A percentile compares a stretch with the other conserved stretches of the same genome.
Evolutionary conservation across 2,329 filamentous ascomycete genomes (phyloP).

Genomic region (Cytospora paraplurivora): DNA sequence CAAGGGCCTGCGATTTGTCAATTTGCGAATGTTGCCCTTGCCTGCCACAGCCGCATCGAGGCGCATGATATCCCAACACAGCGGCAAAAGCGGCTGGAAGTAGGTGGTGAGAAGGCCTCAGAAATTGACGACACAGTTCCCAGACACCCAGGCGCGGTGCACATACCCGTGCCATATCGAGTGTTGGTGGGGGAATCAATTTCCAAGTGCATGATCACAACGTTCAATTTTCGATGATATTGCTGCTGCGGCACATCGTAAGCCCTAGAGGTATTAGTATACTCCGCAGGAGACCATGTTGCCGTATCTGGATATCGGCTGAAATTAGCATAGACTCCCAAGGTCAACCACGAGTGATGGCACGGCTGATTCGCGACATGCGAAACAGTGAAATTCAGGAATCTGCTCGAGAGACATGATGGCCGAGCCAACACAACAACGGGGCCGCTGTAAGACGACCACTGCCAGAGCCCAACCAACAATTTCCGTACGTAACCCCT

Average conservation of each 20-base stretch:
- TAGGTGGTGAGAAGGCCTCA: background rate
- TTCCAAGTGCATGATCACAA: background rate
- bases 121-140: background rate
- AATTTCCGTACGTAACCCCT: background rate
- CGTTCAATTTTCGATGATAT: background rate
- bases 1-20: background rate
- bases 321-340: background rate
- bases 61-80: background rate
- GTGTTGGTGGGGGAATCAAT: background rate
- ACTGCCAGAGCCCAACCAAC: background rate
- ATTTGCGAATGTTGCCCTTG: background rate
- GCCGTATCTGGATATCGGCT: background rate
- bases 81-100: background rate
- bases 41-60: background rate
- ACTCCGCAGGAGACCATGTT: background rate
- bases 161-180: background rate
- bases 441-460: background rate
- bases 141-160: background rate
- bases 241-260: background rate
- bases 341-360: background rate
- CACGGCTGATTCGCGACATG: background rate
- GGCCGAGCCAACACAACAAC: background rate
- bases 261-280: background rate
- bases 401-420: background rate
- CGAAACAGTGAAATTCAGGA: background rate